phyloP scores from a whole-genome alignment of 805 yeast genomes.

The Yarrowia phangngaensis region DNA sequence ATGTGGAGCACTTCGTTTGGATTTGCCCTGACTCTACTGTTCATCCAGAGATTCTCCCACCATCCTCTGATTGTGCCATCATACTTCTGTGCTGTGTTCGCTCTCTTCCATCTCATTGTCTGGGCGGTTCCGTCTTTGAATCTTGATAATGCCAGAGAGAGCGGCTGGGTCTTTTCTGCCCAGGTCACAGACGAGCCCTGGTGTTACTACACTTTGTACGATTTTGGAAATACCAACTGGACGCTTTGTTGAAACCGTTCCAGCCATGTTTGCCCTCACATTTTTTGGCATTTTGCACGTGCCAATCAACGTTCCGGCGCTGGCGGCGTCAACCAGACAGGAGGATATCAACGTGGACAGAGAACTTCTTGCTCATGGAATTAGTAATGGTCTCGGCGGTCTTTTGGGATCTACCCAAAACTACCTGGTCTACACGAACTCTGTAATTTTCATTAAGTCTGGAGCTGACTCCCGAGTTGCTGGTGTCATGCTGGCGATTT shows the following conservation, averaged over 20 bases:
- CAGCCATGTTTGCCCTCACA: slow-evolving; percentile 92
- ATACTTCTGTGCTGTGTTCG: slow-evolving; percentile 69
- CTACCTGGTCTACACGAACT: slow-evolving; percentile 90
- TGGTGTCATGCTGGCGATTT: slow-evolving; percentile 81
- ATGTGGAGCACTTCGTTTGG: slow-evolving; percentile 70
- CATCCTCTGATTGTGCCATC: slow-evolving; percentile 76
- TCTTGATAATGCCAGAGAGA: slow-evolving; percentile 56
- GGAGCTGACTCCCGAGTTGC: slow-evolving; percentile 90
- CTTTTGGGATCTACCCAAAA: slow-evolving; percentile 84
- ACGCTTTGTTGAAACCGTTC: slow-evolving; percentile 63
- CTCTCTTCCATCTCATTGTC: slow-evolving; percentile 64
- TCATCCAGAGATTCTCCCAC: slow-evolving; percentile 58
- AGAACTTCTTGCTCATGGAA: slow-evolving; percentile 92
- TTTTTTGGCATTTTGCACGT: slow-evolving; percentile 95
- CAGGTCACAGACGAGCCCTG: slow-evolving; percentile 70
- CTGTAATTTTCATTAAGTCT: slow-evolving; percentile 84
- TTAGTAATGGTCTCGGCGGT: slow-evolving; percentile 83
- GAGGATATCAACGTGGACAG: slow-evolving; percentile 80
- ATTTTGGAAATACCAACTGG: slow-evolving; percentile 74
- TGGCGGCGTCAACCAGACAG: slow-evolving; percentile 84
- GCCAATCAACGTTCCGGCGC: slow-evolving; percentile 95
- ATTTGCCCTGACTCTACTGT: slow-evolving; percentile 58
- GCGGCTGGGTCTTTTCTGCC: slow-evolving; percentile 81
- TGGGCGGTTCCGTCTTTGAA: slow-evolving; percentile 62
- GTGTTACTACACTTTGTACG: slow-evolving; percentile 77